Percentiles rank a stretch among this genome's conserved stretches.
phyloP scores from a whole-genome alignment of 345 rosid genomes.

The Lepidium africanum region DNA sequence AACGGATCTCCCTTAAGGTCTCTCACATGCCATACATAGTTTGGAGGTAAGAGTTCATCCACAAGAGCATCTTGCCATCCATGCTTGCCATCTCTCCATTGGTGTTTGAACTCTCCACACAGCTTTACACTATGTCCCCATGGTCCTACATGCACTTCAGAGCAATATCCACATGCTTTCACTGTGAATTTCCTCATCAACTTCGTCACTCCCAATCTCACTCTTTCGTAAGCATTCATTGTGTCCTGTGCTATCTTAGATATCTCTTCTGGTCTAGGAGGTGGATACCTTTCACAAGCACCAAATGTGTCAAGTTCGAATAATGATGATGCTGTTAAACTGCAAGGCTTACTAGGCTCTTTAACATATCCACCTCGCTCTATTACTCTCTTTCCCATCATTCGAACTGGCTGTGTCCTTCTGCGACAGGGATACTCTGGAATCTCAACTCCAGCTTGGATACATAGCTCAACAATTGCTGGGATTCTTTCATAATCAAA shows the following conservation, averaged over 20 bases:
- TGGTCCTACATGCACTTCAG: constrained; percentile 90
- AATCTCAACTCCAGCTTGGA: constrained; percentile 83
- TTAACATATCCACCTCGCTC: constrained; percentile 60
- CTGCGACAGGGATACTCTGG: constrained; percentile 79
- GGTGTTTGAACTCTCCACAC: constrained; percentile 87
- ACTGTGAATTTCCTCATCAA: constrained; percentile 67
- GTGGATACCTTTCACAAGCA: constrained; percentile 40
- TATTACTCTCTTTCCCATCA: constrained; percentile 64
- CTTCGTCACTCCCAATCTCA: constrained; percentile 54
- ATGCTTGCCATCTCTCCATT: constrained; percentile 96
- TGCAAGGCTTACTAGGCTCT: constrained; percentile 48
- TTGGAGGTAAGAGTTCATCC: constrained; percentile 69
- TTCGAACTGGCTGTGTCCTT: constrained; percentile 63
- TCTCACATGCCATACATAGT: constrained; percentile 73
- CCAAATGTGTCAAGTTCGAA: constrained; percentile 70
- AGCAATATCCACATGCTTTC: constrained; percentile 94
- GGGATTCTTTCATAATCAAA: constrained; percentile 86
- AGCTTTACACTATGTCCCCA: constrained; percentile 93
- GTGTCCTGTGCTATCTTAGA: constrained; percentile 77
- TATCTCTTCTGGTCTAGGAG: constrained; percentile 45
- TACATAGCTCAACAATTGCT: constrained; percentile 77
- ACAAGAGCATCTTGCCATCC: constrained; percentile 89
- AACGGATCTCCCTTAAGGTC: constrained; percentile 64
- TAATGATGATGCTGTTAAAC: constrained; percentile 30
- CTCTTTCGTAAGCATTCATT: constrained; percentile 56